Percentiles rank a stretch among this genome's conserved stretches.
phyloP scores from a whole-genome alignment of 805 yeast genomes.

The Pichia gijzeniarum region DNA sequence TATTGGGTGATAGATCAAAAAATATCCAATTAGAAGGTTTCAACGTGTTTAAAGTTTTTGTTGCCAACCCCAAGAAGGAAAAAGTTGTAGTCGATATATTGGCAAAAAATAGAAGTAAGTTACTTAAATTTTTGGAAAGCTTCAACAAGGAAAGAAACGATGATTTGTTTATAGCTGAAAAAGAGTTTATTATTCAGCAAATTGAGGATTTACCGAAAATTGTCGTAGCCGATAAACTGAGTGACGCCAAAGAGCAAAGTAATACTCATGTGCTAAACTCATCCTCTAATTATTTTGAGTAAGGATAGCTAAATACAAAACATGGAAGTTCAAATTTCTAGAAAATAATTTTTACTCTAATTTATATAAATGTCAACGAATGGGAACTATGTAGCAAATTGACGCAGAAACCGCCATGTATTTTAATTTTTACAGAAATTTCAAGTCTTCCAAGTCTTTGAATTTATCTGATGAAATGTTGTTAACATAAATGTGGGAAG shows the following conservation, averaged over 20 bases:
- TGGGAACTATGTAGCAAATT: too few species aligned
- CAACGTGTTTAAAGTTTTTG: slow-evolving; percentile 87
- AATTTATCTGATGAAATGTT: slow-evolving; percentile 2
- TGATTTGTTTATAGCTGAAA: slow-evolving; percentile 65
- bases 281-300: not conserved
- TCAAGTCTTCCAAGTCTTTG: slow-evolving; percentile 3
- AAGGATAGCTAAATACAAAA: not conserved
- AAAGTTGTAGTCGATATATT: slow-evolving; percentile 75
- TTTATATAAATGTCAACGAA: too few species aligned
- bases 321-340: not conserved
- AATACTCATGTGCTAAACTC: not conserved
- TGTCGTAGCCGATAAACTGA: slow-evolving; percentile 12
- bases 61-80: slow-evolving; percentile 91
- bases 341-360: not conserved
- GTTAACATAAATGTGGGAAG: not conserved
- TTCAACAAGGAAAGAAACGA: slow-evolving; percentile 56
- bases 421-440: not conserved
- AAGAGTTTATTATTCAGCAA: slow-evolving; percentile 69
- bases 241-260: slow-evolving; percentile 5
- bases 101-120: slow-evolving; percentile 73
- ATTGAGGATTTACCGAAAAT: slow-evolving; percentile 67
- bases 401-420: too few species aligned
- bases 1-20: slow-evolving; percentile 81
- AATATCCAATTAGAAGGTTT: slow-evolving; percentile 88
- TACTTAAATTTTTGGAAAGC: slow-evolving; percentile 59